Evolutionary conservation across 164 flowering plant species (phyloP), one percentile per base, ranked within the genome.

Genomic region (Annona cherimola): DNA sequence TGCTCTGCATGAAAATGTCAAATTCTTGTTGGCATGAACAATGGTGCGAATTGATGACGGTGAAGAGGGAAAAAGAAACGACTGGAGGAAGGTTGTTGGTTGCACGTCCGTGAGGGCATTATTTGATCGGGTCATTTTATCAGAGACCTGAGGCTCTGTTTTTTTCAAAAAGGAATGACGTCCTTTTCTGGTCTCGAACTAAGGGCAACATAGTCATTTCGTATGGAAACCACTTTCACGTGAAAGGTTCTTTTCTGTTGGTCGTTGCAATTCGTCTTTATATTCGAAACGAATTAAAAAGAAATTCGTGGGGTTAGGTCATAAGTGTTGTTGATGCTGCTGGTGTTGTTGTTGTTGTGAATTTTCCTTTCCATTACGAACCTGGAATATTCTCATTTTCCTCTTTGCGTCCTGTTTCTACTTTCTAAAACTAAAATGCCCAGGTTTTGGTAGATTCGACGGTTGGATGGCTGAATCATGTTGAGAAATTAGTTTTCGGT

Each of bases 171-270:
- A 50, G 57, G 7, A 50, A 50, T 11, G 57, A 8, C 14, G 14
- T 50, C 57, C 16, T 50, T 2, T 45, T 11, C 14, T 16, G 59
- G 14, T n/a, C 35, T 40, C 39, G 41, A 40, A 3, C 8, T 1
- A 3, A 14, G 67, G 67, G 45, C 16, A 63, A 63, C 41, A 35
- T 12, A 4, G 67, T 63, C 44, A 63, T 63, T 63, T 40, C 6
- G 0, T 7, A 61, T 3, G 18, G n/a, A 18, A 2, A n/a, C 8
- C 3, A 12, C 45, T 12, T 63, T 63, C 44, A 63, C 67, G 44
- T 40, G 67, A 14, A 41, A 14, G 16, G 67, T 16, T 1, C 67
- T 63, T 50, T 63, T 63, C 45, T 63, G 67, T 63, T 63, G 67
- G 67, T 40, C 67, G 67, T 63, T 63, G 42, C 43, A 11, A 3